A percentile compares a stretch with the other conserved stretches of the same genome.
These are phyloP conservation scores for Tetraselmis chui DNA, from an alignment of 139 green algal genomes.

Conservation along the genomic window DNA sequence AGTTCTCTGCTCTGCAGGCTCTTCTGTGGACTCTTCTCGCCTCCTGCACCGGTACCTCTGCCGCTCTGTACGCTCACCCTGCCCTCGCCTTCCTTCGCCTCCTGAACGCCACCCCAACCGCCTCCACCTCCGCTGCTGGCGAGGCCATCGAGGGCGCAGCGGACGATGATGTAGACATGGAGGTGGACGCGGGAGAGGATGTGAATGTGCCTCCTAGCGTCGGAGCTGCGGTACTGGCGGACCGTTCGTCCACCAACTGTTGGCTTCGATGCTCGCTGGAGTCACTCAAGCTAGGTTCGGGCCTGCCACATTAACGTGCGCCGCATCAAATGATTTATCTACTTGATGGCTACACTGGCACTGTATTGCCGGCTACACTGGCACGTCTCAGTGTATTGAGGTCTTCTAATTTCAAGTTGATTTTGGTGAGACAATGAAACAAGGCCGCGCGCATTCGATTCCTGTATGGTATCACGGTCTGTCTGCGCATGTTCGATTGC, in stretches of 20 bases:
- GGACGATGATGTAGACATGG: background rate
- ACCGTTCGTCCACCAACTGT: background rate
- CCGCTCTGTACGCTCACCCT: background rate
- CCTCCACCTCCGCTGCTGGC: too few relatives aligned
- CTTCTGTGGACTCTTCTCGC: background rate
- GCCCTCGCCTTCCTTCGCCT: background rate
- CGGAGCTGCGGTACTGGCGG: background rate
- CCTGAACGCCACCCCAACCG: background rate
- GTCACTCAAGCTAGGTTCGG: background rate
- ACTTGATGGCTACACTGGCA: too few relatives aligned
- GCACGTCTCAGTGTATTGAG: too few relatives aligned
- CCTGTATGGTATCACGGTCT: too few relatives aligned
- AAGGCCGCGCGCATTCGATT: too few relatives aligned
- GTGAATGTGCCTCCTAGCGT: background rate
- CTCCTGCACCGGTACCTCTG: background rate
- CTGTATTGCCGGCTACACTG: too few relatives aligned
- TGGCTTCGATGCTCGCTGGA: background rate
- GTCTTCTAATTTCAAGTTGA: too few relatives aligned
- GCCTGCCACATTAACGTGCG: too few relatives aligned
- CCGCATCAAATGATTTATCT: too few relatives aligned
- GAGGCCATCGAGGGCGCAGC: background rate
- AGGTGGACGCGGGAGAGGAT: background rate
- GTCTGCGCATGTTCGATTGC: too few relatives aligned
- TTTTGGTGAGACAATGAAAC: too few relatives aligned
- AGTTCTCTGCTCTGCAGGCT: too few relatives aligned